A percentile compares a stretch with the other conserved stretches of the same genome.
These are phyloP conservation scores for Cetradonia linearis DNA, from an alignment of 495 filamentous ascomycete genomes.

Conservation along the genomic window DNA sequence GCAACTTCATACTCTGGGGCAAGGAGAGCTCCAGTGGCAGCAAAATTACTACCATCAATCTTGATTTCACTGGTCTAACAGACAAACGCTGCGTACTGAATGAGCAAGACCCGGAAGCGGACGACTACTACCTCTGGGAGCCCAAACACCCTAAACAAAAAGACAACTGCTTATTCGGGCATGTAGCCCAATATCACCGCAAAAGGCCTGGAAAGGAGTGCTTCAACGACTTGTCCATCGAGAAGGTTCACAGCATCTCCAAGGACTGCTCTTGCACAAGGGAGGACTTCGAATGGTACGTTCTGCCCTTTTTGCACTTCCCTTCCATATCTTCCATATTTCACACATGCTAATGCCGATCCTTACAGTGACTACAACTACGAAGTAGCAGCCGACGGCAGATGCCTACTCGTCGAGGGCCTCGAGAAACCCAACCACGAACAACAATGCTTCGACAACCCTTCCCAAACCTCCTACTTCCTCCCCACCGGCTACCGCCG, in stretches of 20 bases:
- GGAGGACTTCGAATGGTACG: conserved; percentile 90
- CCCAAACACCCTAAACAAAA: conserved; percentile 68
- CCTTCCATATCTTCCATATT: not conserved
- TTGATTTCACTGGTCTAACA: conserved; percentile 77
- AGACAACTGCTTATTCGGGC: conserved; percentile 82
- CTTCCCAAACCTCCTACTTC: conserved; percentile 60
- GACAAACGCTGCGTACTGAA: conserved; percentile 58
- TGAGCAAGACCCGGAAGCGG: conserved; percentile 44
- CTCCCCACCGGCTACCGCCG: conserved; percentile 81
- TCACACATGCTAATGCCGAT: conserved; percentile 22
- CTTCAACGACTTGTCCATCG: conserved; percentile 62
- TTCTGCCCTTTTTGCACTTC: not conserved
- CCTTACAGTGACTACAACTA: conserved; percentile 80
- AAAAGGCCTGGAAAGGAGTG: conserved; percentile 66
- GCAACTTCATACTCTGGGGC: conserved; percentile 86
- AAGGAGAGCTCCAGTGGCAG: conserved; percentile 36
- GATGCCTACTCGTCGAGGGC: conserved; percentile 65
- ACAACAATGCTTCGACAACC: conserved; percentile 55
- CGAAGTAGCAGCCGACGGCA: conserved; percentile 60
- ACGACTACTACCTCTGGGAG: conserved; percentile 72
- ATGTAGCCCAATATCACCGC: conserved; percentile 78
- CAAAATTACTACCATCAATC: conserved; percentile 54
- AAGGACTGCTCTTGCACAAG: conserved; percentile 72
- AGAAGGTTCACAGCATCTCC: conserved; percentile 53
- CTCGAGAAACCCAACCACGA: conserved; percentile 55